Conservation (phyloP, 805 yeast genomes). For the Sugiyamaella chiloensis region DNA sequence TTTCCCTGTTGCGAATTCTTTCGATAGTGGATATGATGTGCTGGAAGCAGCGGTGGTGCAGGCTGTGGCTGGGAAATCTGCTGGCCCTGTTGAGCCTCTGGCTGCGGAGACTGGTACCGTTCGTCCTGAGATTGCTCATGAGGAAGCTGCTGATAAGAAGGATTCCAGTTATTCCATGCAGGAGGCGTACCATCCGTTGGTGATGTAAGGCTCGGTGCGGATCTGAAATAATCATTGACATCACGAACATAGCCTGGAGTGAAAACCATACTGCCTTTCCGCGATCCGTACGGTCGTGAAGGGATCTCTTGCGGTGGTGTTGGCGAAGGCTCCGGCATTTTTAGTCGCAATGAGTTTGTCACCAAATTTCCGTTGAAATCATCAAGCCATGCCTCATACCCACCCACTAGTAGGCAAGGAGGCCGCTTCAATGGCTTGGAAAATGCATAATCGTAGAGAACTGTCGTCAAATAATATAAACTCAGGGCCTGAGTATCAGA, state of each 20-base stretch:
- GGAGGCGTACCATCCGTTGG: not conserved
- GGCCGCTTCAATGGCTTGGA: constrained; percentile 38
- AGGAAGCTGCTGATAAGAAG: not conserved
- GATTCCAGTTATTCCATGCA: not conserved
- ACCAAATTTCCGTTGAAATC: constrained; percentile 21
- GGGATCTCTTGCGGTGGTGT: constrained; percentile 15
- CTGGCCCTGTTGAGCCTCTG: not conserved
- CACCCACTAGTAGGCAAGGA: constrained; percentile 53
- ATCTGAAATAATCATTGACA: constrained; percentile 30
- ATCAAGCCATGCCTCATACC: constrained; percentile 46
- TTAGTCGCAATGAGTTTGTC: constrained; percentile 3
- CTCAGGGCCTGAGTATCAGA: constrained; percentile 17
- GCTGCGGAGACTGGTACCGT: constrained; percentile 1
- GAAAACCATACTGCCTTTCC: constrained; percentile 22
- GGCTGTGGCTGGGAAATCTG: constrained; percentile 8
- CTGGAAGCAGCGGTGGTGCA: not conserved
- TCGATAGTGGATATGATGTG: not conserved
- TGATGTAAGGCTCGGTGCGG: constrained; percentile 6
- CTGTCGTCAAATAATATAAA: constrained; percentile 34
- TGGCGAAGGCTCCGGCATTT: constrained; percentile 10
- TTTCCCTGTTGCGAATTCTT: no score
- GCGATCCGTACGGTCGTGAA: constrained; percentile 20
- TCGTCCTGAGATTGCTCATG: not conserved
- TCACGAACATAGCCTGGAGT: constrained; percentile 27
- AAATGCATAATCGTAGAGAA: constrained; percentile 39